phyloP scores from a whole-genome alignment of 1,284 basidiomycete genomes.

The Ceratobasidium sp. region DNA sequence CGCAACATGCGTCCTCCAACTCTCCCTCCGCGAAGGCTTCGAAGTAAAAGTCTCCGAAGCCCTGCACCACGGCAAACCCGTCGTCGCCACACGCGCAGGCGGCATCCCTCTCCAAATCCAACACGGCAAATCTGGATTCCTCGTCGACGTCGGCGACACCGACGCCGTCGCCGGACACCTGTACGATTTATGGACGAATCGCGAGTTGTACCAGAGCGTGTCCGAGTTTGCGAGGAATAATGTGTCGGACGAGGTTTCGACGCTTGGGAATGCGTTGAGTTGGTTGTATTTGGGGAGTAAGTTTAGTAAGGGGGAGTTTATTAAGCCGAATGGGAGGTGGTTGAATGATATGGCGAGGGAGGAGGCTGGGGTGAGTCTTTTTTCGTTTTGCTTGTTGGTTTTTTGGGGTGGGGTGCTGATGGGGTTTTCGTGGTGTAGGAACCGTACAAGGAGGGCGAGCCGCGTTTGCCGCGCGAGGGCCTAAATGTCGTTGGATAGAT shows the following conservation, averaged over 20 bases:
- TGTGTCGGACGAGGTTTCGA: constrained; percentile 84
- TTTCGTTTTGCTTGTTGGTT: not conserved
- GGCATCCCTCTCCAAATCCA: constrained; percentile 91
- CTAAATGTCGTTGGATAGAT: constrained; percentile 55
- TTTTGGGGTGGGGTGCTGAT: constrained; percentile 1
- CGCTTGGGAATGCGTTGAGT: constrained; percentile 81
- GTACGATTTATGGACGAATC: constrained; percentile 80
- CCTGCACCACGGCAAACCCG: constrained; percentile 84
- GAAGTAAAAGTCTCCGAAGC: constrained; percentile 94
- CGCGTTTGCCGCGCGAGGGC: constrained; percentile 72
- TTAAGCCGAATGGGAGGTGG: constrained; percentile 83
- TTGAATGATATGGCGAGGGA: constrained; percentile 80
- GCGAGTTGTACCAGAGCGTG: constrained; percentile 71
- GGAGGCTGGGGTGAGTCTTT: constrained; percentile 67
- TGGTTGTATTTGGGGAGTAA: constrained; percentile 87
- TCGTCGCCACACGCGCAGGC: constrained; percentile 84
- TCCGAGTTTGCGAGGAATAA: constrained; percentile 77
- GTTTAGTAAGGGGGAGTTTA: constrained; percentile 77
- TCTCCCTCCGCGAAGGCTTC: constrained; percentile 88
- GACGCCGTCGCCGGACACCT: constrained; percentile 78
- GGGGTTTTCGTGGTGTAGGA: constrained; percentile 56
- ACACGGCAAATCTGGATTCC: constrained; percentile 85
- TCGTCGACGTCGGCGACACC: constrained; percentile 80
- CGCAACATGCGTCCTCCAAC: constrained; percentile 79
- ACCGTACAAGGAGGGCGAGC: constrained; percentile 72